Conservation (phyloP, 805 yeast species). For the Ogataea degrootiae region DNA sequence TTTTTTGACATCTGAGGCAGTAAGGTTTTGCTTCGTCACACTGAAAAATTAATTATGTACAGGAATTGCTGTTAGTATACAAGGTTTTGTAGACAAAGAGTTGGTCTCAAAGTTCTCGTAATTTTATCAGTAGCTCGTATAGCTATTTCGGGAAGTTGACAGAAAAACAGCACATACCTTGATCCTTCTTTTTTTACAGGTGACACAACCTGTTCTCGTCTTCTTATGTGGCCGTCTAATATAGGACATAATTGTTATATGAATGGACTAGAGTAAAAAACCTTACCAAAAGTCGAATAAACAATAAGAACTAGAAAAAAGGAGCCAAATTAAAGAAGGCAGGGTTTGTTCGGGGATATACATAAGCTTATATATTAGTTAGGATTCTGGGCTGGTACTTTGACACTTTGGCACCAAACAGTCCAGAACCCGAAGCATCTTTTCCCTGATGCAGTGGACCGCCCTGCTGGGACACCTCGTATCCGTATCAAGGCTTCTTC, state of each 20-base stretch:
- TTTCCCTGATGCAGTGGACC: no score
- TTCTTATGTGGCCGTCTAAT: slow-evolving; percentile 22
- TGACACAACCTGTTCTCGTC: slow-evolving; percentile 21
- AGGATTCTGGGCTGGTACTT: no score
- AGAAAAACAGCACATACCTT: slow-evolving; percentile 15
- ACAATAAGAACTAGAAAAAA: background rate
- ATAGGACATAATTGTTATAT: slow-evolving; percentile 10
- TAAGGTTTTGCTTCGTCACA: slow-evolving; percentile 23
- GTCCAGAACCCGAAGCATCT: no score
- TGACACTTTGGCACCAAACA: no score
- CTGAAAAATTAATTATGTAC: slow-evolving; percentile 3
- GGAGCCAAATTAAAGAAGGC: no score
- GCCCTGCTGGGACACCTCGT: no score
- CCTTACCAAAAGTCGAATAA: background rate
- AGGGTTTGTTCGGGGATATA: no score
- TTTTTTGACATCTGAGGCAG: slow-evolving; percentile 19
- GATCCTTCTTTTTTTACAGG: slow-evolving; percentile 20
- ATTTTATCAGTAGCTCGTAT: no score
- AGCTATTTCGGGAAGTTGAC: no score
- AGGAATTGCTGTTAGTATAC: background rate
- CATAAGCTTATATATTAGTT: no score
- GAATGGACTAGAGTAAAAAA: background rate
- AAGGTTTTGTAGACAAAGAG: background rate
- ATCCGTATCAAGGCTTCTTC: no score
- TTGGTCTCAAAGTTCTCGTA: no score